Evolutionary conservation across 169 alveolate species (phyloP).

Genomic region (Amoebophrya sp.): DNA sequence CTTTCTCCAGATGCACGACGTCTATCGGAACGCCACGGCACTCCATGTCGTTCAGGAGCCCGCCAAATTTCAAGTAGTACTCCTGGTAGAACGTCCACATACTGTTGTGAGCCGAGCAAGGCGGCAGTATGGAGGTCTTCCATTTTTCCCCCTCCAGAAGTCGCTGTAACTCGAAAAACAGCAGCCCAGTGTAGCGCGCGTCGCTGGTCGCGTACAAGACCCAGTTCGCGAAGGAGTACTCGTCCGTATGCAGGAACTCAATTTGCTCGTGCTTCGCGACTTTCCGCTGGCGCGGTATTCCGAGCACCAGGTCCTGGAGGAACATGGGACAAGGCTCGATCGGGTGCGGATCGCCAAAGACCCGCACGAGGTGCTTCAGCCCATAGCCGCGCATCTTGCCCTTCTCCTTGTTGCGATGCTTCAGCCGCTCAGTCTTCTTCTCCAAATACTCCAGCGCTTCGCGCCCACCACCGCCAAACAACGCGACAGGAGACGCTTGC

Average conservation of each 20-base stretch:
- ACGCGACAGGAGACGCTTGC: too few relatives aligned
- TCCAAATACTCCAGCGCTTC: neutral
- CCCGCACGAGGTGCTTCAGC: neutral
- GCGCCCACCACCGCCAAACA: neutral
- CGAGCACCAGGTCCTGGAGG: neutral
- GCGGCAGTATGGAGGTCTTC: neutral
- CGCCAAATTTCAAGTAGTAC: neutral
- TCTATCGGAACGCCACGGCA: neutral
- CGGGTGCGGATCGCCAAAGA: too few relatives aligned
- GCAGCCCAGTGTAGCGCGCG: neutral
- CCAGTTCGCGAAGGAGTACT: neutral
- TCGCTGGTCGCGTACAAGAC: neutral
- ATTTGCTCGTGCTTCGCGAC: neutral
- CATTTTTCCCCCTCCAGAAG: neutral
- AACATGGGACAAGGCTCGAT: neutral
- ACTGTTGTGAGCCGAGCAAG: neutral
- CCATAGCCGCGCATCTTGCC: neutral
- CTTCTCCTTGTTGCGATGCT: neutral
- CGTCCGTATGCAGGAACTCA: neutral
- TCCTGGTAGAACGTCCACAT: neutral
- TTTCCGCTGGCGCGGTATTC: neutral
- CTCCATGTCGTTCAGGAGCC: neutral
- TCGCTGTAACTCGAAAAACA: neutral
- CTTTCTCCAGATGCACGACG: neutral
- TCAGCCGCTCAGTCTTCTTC: neutral